A percentile compares a stretch with the other conserved stretches of the same genome.
Conservation (phyloP, 352 stramenopile species). For the Elongisporangium senticosum region DNA sequence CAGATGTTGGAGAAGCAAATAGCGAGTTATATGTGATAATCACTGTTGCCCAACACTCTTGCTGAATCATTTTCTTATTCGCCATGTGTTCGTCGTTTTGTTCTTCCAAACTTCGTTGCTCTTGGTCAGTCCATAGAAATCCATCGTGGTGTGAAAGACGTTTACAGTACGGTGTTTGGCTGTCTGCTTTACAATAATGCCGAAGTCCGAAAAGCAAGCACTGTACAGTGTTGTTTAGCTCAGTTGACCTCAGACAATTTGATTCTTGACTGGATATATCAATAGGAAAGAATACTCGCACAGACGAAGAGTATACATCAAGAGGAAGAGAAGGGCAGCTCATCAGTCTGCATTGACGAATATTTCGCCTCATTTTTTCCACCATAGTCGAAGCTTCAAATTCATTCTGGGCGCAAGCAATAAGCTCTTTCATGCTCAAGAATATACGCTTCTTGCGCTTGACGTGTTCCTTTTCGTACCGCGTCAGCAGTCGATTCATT, state of each 20-base stretch:
- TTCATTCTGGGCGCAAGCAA: slow-evolving; percentile 11
- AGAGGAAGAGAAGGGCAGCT: slow-evolving; percentile 11
- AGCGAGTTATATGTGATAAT: slow-evolving; percentile 26
- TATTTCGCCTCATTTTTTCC: slow-evolving; percentile 7
- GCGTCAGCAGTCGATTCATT: slow-evolving; percentile 14
- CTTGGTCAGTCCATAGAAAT: slow-evolving; percentile 24
- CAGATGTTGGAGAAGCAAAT: slow-evolving; percentile 18
- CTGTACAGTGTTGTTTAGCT: slow-evolving; percentile 11
- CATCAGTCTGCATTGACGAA: slow-evolving; percentile 13
- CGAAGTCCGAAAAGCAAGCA: slow-evolving; percentile 23
- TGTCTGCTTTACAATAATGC: slow-evolving; percentile 16
- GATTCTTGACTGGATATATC: slow-evolving; percentile 11
- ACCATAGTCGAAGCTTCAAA: slow-evolving; percentile 12
- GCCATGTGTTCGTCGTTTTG: background rate
- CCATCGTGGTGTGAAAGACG: slow-evolving; percentile 18
- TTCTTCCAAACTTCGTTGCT: slow-evolving; percentile 3
- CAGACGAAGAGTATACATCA: slow-evolving; percentile 17
- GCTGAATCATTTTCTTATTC: slow-evolving; percentile 2
- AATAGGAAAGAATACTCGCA: slow-evolving; percentile 29
- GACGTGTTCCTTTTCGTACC: slow-evolving; percentile 26
- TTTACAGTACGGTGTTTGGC: slow-evolving; percentile 12
- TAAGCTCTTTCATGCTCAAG: slow-evolving; percentile 25
- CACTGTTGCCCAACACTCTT: slow-evolving; percentile 19
- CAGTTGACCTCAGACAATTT: background rate
- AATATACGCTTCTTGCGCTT: slow-evolving; percentile 26